Conservation (phyloP, 331 rosid species). For the Prunus yedoensis region DNA sequence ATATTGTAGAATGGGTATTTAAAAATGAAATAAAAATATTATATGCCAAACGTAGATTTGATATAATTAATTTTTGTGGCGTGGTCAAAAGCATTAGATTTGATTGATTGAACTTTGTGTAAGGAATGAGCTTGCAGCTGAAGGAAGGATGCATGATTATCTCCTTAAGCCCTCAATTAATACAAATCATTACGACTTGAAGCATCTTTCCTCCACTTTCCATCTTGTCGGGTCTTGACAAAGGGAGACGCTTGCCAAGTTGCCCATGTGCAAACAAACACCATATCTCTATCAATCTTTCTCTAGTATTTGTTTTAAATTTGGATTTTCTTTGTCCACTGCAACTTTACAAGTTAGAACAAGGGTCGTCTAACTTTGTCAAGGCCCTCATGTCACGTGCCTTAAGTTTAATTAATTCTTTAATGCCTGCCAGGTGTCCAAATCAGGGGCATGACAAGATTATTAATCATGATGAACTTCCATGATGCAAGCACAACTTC, state of each 20-base stretch:
- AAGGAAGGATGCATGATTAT: conserved; percentile 21
- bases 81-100: background rate
- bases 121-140: background rate
- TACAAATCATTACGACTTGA: conserved; percentile 39
- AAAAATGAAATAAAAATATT: no score
- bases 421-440: background rate
- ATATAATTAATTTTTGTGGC: no score
- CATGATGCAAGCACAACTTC: conserved; percentile 2
- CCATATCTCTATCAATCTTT: no score
- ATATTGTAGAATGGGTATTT: no score
- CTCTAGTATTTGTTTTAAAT: no score
- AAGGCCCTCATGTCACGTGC: conserved; percentile 16
- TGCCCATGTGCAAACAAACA: background rate
- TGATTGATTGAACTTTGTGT: background rate
- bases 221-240: background rate
- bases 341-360: background rate
- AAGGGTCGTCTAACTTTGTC: conserved; percentile 1
- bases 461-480: background rate
- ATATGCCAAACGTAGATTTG: no score
- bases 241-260: no score
- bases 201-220: conserved; percentile 11
- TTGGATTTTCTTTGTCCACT: background rate
- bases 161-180: conserved; percentile 38
- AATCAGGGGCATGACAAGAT: background rate
- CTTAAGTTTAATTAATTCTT: background rate